These are phyloP conservation scores for Madurella fahalii DNA, from an alignment of 2,329 filamentous ascomycete species.

Conservation along the genomic window DNA sequence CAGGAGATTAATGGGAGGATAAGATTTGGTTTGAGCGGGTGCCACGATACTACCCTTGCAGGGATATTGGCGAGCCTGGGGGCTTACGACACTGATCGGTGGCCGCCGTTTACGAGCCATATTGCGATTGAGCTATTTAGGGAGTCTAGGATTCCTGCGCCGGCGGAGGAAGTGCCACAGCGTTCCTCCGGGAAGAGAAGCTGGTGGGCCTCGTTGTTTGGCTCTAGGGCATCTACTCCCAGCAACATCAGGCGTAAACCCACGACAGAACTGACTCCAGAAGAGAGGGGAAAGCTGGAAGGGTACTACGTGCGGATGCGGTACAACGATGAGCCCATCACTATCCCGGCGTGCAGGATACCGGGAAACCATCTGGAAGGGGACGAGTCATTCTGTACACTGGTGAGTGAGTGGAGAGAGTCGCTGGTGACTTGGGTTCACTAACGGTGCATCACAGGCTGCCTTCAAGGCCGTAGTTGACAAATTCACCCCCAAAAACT, in stretches of 20 bases:
- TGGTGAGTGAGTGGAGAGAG: conserved; percentile 50
- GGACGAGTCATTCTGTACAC: conserved; percentile 84
- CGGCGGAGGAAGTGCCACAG: conserved; percentile 6
- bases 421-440: not conserved
- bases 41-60: conserved; percentile 91
- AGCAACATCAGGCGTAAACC: conserved; percentile 58
- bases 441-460: conserved; percentile 44
- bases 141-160: conserved; percentile 34
- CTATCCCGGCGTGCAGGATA: conserved; percentile 73
- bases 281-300: conserved; percentile 58
- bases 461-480: conserved; percentile 93
- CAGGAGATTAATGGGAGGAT: conserved; percentile 43
- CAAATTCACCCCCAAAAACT: conserved; percentile 78
- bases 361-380: conserved; percentile 79
- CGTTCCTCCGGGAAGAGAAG: conserved; percentile 23
- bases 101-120: conserved; percentile 93
- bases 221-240: conserved; percentile 32
- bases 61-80: conserved; percentile 73
- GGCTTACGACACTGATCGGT: conserved; percentile 66
- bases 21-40: conserved; percentile 76
- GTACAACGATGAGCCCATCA: conserved; percentile 83
- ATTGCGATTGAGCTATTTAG: conserved; percentile 88
- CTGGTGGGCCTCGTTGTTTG: conserved; percentile 35
- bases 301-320: conserved; percentile 84
- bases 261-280: conserved; percentile 49